phyloP scores from a whole-genome alignment of 371 early-diverging fungal species.

The Entomophthora muscae region DNA sequence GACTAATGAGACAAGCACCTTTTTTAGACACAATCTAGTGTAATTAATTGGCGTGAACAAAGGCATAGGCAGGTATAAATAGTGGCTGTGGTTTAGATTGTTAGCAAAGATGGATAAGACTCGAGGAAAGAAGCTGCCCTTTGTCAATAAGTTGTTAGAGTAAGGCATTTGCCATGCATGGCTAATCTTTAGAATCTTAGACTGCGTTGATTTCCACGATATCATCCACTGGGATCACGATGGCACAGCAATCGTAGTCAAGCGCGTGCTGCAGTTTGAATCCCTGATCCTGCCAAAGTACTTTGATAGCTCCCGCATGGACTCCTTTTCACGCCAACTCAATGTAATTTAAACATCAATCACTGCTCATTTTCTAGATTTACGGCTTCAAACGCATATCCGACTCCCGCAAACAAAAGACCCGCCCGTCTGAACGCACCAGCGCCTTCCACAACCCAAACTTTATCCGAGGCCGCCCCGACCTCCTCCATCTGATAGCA shows the following conservation, averaged over 20 bases:
- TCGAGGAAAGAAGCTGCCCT: background rate
- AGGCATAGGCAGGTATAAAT: background rate
- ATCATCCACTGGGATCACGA: background rate
- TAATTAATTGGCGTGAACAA: no score
- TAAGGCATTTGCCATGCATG: background rate
- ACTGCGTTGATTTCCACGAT: background rate
- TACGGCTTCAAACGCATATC: conserved; percentile 2
- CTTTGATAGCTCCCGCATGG: conserved; percentile 3
- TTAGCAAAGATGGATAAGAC: background rate
- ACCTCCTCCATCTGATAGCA: background rate
- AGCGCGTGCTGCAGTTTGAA: background rate
- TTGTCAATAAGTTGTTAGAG: background rate
- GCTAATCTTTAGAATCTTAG: background rate
- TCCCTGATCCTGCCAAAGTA: background rate
- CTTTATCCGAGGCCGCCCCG: background rate
- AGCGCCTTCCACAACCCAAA: conserved; percentile 3
- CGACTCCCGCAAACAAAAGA: background rate
- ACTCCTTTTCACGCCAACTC: conserved; percentile 1
- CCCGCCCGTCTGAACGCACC: background rate
- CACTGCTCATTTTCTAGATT: background rate
- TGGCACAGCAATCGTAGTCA: background rate
- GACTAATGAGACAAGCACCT: no score
- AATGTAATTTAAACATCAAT: conserved; percentile 1
- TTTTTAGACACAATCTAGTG: no score
- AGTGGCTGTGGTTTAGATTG: background rate